Base-by-base conservation (phyloP, 495 filamentous ascomycete genomes). In the Podospora comata region DNA sequence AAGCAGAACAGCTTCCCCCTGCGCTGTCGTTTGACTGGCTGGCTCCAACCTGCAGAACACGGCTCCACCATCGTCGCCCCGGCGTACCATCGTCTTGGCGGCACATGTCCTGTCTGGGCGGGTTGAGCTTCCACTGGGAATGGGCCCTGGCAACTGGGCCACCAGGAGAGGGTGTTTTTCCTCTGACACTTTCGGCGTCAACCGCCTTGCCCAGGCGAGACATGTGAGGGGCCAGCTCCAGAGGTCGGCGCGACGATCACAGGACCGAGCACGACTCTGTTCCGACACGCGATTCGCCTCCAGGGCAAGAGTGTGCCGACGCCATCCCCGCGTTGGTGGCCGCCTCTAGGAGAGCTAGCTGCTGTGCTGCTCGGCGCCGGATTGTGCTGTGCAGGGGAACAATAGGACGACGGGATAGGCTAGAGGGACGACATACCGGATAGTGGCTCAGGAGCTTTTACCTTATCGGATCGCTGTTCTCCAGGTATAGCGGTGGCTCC, bases 181-280 rank as follows among this genome's bases (percentile, higher is more conserved):
- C 66, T 77, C 72, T 70, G 67, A 77, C 74, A 74, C 68, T 64
- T 71, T 71, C 70, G 69, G 73, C 73, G 70, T 73, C 73, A 77
- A 77, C 72, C 68, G 66, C 64, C 64, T 34, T 60, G 44, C n/a
- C 19, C 66, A 66, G 63, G 54, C 64, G 67, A 71, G 68, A 58
- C 66, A 62, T 64, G 61, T 65, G 68, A 26, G 68, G 72, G 28
- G 63, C 65, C 9, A 61, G 16, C 65, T 57, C 9, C 18, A 34
- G 34, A 63, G 34, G 27, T 28, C 63, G 64, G 67, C 67, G 60
- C 44, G 56, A 63, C 64, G 30, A 66, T 63, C 54, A 20, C 27
- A 62, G 55, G n/a, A n/a, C 55, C 55, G 28, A 70, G 53, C 64
- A 66, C 60, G 54, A 55, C 68, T 66, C 64, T 59, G 30, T 62